Percentiles rank a stretch among this genome's conserved stretches.
Evolutionary conservation across 1,139 yeast genomes (phyloP).

Genomic region (Candida sojae): DNA sequence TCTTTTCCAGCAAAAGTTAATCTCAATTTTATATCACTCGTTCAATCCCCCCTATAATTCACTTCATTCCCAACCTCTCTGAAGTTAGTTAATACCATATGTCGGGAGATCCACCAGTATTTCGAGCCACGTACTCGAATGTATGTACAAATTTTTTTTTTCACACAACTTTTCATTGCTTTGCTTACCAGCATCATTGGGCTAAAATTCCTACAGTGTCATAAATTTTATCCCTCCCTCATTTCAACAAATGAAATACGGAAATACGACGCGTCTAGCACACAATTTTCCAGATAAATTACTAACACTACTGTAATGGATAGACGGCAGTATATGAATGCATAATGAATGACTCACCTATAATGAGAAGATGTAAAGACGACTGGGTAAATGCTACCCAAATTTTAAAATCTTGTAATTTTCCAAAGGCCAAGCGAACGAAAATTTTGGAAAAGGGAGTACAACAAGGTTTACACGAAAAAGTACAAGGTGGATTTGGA

Average conservation of each 20-base stretch:
- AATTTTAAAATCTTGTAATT: conserved; percentile 88
- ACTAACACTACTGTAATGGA: conserved; percentile 10
- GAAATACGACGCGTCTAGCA: conserved; percentile 12
- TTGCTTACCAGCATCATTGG: neutral
- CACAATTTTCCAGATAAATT: neutral
- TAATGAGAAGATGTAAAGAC: conserved; percentile 88
- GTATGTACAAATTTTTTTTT: conserved; percentile 11
- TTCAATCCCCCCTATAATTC: neutral
- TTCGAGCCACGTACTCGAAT: conserved; percentile 18
- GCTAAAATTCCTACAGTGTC: neutral
- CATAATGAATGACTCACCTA: conserved; percentile 76
- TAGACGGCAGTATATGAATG: conserved; percentile 81
- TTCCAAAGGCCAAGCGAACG: conserved; percentile 92
- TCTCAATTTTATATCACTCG: neutral
- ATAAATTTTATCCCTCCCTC: conserved; percentile 2
- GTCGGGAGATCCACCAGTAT: conserved; percentile 14
- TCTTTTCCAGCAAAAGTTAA: neutral
- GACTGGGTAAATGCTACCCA: conserved; percentile 99
- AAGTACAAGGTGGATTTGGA: conserved; percentile 97
- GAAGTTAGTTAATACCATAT: neutral
- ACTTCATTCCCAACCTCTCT: neutral
- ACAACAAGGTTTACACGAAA: conserved; percentile 83
- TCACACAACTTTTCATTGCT: neutral
- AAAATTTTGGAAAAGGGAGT: conserved; percentile 91
- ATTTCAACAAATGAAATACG: neutral